These are phyloP conservation scores for Cruciata laevipes DNA, from an alignment of 257 asterid genomes.

Conservation along the genomic window DNA sequence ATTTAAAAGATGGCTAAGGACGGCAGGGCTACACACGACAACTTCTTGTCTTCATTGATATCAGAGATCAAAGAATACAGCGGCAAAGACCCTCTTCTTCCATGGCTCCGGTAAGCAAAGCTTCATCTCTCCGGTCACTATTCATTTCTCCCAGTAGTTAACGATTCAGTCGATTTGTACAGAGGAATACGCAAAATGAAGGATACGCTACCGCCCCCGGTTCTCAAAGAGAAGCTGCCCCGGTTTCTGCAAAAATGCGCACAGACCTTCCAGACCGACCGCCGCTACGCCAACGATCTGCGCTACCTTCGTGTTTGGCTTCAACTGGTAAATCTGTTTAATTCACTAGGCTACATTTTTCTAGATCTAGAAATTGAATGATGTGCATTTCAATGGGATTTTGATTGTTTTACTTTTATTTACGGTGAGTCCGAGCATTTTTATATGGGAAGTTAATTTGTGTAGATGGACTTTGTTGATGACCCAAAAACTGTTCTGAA, in stretches of 20 bases:
- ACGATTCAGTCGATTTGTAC: slow-evolving; percentile 1
- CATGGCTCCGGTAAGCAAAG: slow-evolving; percentile 76
- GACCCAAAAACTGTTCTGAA: slow-evolving; percentile 63
- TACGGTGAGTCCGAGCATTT: neutral
- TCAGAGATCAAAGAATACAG: slow-evolving; percentile 71
- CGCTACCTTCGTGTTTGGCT: slow-evolving; percentile 94
- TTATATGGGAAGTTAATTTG: slow-evolving; percentile 3
- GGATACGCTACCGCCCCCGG: slow-evolving; percentile 60
- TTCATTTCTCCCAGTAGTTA: neutral
- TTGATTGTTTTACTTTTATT: neutral
- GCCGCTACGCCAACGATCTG: slow-evolving; percentile 72
- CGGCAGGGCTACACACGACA: slow-evolving; percentile 30
- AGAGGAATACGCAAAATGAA: slow-evolving; percentile 83
- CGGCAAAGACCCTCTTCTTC: slow-evolving; percentile 80
- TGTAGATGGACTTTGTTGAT: slow-evolving; percentile 87
- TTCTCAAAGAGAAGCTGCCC: slow-evolving; percentile 76
- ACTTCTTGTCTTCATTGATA: slow-evolving; percentile 58
- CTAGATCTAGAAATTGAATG: neutral
- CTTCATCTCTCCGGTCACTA: neutral
- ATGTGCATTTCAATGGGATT: neutral
- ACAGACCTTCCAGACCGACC: slow-evolving; percentile 60
- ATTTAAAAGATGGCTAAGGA: slow-evolving; percentile 33
- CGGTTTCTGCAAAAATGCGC: slow-evolving; percentile 93
- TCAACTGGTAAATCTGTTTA: slow-evolving; percentile 56
- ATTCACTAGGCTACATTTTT: neutral